Evolutionary conservation across 768 basidiomycete species (phyloP).

Genomic region (Auriscalpium microsporum): DNA sequence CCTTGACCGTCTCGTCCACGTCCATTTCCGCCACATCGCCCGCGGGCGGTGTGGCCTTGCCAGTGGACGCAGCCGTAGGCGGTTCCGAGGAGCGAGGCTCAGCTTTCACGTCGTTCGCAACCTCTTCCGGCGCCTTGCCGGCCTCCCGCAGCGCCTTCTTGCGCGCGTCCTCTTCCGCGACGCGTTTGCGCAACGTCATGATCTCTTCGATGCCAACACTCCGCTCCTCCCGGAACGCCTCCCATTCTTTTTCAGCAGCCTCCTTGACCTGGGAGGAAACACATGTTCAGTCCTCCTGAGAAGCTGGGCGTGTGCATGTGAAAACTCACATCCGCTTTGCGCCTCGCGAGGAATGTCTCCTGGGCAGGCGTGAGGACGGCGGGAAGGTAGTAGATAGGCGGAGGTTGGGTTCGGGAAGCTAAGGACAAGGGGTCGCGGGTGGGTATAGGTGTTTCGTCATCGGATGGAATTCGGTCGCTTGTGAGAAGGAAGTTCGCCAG

Average conservation of each 20-base stretch:
- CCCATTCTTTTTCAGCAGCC: conserved; percentile 64
- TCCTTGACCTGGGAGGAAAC: conserved; percentile 40
- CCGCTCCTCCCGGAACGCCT: conserved; percentile 53
- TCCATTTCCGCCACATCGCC: conserved; percentile 14
- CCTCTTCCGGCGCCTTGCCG: conserved; percentile 25
- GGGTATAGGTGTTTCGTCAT: conserved; percentile 23
- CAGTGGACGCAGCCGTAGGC: not conserved
- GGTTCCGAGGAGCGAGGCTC: not conserved
- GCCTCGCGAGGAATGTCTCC: conserved; percentile 52
- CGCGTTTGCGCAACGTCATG: conserved; percentile 48
- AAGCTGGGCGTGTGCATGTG: not conserved
- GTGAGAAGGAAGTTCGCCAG: conserved; percentile 71
- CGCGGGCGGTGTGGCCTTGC: conserved; percentile 1
- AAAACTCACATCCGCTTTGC: conserved; percentile 52
- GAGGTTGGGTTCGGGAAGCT: conserved; percentile 58
- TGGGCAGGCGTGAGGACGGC: conserved; percentile 59
- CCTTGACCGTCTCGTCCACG: conserved; percentile 8
- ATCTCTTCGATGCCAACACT: conserved; percentile 53
- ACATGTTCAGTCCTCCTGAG: not conserved
- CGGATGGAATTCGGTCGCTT: conserved; percentile 51
- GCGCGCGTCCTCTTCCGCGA: conserved; percentile 55
- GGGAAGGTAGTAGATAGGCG: conserved; percentile 73
- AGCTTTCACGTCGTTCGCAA: conserved; percentile 14
- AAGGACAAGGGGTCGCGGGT: conserved; percentile 33
- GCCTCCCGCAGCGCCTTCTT: conserved; percentile 34